Evolutionary conservation across 108 stramenopile species (phyloP), one percentile per base, ranked within the genome.

Genomic region (Nannochloropsis oceanica): DNA sequence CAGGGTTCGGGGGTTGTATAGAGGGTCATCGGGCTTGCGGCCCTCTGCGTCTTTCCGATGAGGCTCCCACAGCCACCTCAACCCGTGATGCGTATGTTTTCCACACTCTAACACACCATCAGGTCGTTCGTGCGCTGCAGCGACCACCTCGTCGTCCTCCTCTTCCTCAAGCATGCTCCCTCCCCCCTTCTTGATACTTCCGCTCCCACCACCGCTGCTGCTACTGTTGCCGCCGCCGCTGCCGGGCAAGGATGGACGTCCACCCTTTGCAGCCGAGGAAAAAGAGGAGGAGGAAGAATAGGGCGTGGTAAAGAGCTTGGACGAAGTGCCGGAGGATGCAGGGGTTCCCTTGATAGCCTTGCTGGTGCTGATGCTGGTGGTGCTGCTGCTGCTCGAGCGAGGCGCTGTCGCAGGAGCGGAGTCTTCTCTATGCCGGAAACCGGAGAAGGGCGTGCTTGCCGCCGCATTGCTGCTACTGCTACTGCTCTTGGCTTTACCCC

Each of bases 1-100:
- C 46, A 99, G 91, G 11, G 97, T 99, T 13, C 95, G 93, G 12
- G 93, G 91, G 87, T 97, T 91, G 91, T 95, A 98, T 43, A 89
- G 81, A n/a, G 96, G 94, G 83, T 98, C 89, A 79, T 82, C 90
- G 18, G 89, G 85, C 83, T 87, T 81, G 42, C 93, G 90, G 13
- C 92, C 89, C 13, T 91, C 73, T 18, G 84, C 85, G 88, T 99
- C 99, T 20, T 83, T 81, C 50, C 93, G 93, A 14, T 43, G 80
- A 20, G 44, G 27, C 25, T 85, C 80, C 82, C 84, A 84, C 59
- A 88, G 73, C 83, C 83, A 88, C 44, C 81, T n/a, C 43, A 84
- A 44, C 44, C 79, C 79, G 43, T 88, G 84, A 50, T 88, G 87
- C 44, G 27, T 44, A 81, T 88, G 87, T 3, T 84, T 80, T 11